phyloP scores from a whole-genome alignment of 805 yeast genomes.

The Scheffersomyces spartinae region DNA sequence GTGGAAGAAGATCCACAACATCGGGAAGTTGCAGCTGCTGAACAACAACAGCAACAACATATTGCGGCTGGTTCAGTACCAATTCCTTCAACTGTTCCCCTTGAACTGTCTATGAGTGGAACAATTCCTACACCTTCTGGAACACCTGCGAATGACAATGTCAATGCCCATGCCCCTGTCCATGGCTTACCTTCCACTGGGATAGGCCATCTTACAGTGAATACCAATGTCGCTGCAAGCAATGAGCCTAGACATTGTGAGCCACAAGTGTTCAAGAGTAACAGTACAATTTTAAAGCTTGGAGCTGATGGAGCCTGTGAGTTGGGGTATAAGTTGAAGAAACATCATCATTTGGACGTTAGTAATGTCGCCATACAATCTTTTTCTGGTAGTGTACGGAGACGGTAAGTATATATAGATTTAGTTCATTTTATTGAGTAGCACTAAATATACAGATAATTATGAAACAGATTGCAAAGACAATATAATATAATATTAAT shows the following conservation, averaged over 20 bases:
- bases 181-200: too few relatives aligned
- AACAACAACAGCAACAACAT: constrained; percentile 5
- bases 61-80: constrained; percentile 16
- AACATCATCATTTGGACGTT: constrained; percentile 30
- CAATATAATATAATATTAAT: constrained; percentile 2
- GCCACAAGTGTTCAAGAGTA: too few relatives aligned
- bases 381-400: too few relatives aligned
- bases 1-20: too few relatives aligned
- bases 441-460: not conserved
- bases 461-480: not conserved
- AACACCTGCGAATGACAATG: too few relatives aligned
- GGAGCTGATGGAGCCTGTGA: constrained; percentile 26
- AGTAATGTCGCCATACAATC: constrained; percentile 21
- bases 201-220: too few relatives aligned
- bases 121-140: constrained; percentile 24
- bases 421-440: not conserved
- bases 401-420: not conserved
- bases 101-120: constrained; percentile 24
- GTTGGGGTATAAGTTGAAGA: constrained; percentile 29
- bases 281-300: too few relatives aligned
- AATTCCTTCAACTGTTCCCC: constrained; percentile 24
- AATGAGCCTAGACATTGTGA: too few relatives aligned
- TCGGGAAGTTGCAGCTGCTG: too few relatives aligned
- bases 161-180: too few relatives aligned
- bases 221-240: too few relatives aligned